Conservation (phyloP, 2,329 filamentous ascomycete genomes). For the Penicillium polonicum region DNA sequence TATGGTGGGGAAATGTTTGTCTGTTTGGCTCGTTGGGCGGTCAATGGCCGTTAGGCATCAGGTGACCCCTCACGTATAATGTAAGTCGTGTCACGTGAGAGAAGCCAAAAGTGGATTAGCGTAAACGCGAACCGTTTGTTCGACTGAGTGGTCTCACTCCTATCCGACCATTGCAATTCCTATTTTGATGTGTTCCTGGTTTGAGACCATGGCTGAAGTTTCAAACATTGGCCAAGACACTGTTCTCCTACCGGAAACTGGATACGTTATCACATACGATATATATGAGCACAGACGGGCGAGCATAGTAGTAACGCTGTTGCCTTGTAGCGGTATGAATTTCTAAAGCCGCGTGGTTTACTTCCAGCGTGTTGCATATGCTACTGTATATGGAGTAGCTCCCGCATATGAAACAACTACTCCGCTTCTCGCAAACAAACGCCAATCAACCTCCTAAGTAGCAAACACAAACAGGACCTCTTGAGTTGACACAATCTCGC, state of each 20-base stretch:
- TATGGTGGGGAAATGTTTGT: slow-evolving; percentile 12
- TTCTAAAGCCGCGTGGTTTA: no score
- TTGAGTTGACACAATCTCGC: no score
- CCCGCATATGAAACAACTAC: no score
- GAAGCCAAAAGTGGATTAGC: background rate
- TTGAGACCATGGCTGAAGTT: background rate
- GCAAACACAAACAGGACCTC: no score
- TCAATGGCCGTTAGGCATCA: slow-evolving; percentile 6
- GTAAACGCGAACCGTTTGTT: background rate
- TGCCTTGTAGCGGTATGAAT: no score
- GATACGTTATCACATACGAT: background rate
- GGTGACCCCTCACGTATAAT: background rate
- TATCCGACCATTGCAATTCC: background rate
- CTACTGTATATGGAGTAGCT: no score
- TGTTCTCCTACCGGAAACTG: background rate
- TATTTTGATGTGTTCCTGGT: background rate
- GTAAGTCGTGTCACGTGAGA: background rate
- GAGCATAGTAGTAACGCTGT: background rate
- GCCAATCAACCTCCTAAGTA: no score
- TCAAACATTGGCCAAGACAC: background rate
- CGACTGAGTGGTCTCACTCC: background rate
- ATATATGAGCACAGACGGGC: no score
- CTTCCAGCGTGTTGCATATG: no score
- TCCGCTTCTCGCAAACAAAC: no score
- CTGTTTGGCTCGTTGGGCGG: slow-evolving; percentile 4